Base-by-base conservation (phyloP, 257 asterid genomes). In the Solanum verrucosum region DNA sequence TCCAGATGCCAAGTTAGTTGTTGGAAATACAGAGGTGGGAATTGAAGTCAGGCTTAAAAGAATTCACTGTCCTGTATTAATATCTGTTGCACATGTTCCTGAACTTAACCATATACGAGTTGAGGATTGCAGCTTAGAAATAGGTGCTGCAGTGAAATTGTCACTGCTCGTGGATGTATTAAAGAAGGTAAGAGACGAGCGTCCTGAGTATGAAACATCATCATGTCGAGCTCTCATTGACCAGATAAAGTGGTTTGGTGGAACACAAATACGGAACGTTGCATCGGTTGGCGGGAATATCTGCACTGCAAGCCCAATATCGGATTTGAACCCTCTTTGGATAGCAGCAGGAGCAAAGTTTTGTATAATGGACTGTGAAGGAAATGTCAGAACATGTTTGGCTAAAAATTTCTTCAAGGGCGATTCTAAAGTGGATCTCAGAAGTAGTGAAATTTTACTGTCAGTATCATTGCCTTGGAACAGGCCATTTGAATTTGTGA, bases 281-380 rank as follows among this genome's bases (percentile, higher is more conserved):
- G 99, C 96, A 74, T 96, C 98, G 40, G 86, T 97, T 72, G 99
- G 99, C 75, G 98, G 99, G 81, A 96, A 97, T 93, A 96, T 97
- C 84, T 97, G 98, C 88, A 97, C 98, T 52, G 99, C 98, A 7
- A 97, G 99, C 93, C 99, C 99, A 85, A 97, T 97, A 91, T 97
- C 99, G 21, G 99, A 97, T 87, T 92, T 97, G 87, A 97, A 97
- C 92, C 99, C 99, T 90, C 93, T 97, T 68, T 96, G 97, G 98
- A 97, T 97, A 92, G 96, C 98, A 86, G 90, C 93, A 65, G 88
- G 98, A 89, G 99, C 98, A 74, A 93, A 52, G 83, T 96, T 97
- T 87, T 90, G 65, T 85, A 93, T 94, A 74, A 91, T 94, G 52
- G 98, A 96, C 90, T 84, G 88, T 88, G 93, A 37, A 87, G 98